Evolutionary conservation across 2,329 filamentous ascomycete species (phyloP), one percentile per base, ranked within the genome.

Genomic region (Graphilbum ipis-grandicollis): DNA sequence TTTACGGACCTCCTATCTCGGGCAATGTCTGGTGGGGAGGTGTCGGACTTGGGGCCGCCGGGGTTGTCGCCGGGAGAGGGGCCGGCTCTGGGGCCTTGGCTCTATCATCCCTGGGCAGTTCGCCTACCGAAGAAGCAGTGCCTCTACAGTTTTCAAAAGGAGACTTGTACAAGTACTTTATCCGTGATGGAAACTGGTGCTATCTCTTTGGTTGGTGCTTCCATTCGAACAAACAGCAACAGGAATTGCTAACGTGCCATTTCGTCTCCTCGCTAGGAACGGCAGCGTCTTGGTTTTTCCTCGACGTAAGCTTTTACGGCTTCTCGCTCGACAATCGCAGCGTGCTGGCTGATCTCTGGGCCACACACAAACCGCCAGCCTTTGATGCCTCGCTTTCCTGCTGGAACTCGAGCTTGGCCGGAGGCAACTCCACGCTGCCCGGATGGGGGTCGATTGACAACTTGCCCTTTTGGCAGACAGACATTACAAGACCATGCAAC

Each of bases 241-340:
- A n/a, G n/a, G n/a, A n/a, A n/a, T n/a, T n/a, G n/a, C n/a, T n/a
- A n/a, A n/a, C n/a, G n/a, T n/a, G n/a, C n/a, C n/a, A n/a, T n/a
- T n/a, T n/a, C n/a, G n/a, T n/a, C n/a, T 7, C n/a, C 14, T 18
- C 29, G 3, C 14, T 5, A 54, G n/a, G 45, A 3, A 67, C 65
- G 2, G 57, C 63, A 1, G 50, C 62, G 19, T 59, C 61, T 17
- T 71, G 67, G 67, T 60, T 69, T 25, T 58, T 68, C 5, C 55
- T 72, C 10, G 68, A 73, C 38, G 53, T 71, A n/a, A 64, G 63
- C 13, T 71, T 71, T 43, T 71, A 70, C 41, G 68, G 67, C 3
- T 64, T 71, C 38, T 62, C 62, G 4, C 54, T 71, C 5, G 63
- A 64, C 34, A 62, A 62, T 38, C 47, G 57, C 34, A 53, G 55